Evolutionary conservation across 176 grass and related monocot species (phyloP).

Genomic region (Otatea glauca): DNA sequence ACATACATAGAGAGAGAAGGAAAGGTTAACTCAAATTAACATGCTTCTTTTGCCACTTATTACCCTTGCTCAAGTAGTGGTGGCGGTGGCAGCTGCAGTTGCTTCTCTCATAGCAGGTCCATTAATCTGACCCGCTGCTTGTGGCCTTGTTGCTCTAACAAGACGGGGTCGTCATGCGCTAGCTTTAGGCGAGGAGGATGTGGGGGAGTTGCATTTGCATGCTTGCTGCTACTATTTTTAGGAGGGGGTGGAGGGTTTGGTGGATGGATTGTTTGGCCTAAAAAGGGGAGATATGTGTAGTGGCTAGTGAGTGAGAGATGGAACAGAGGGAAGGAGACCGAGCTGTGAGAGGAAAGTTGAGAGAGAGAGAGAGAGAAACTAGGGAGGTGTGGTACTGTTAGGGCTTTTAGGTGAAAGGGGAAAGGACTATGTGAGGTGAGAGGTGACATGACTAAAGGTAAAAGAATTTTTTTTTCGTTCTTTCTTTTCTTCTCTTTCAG

Average conservation of each 20-base stretch:
- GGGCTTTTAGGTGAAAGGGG: slow-evolving; percentile 53
- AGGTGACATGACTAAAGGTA: slow-evolving; percentile 56
- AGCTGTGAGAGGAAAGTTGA: neutral
- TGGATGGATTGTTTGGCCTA: slow-evolving; percentile 55
- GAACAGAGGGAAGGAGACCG: neutral
- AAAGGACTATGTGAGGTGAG: slow-evolving; percentile 34
- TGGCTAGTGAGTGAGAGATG: slow-evolving; percentile 40
- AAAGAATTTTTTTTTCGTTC: neutral
- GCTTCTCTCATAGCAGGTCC: slow-evolving; percentile 39
- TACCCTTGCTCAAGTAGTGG: slow-evolving; percentile 32
- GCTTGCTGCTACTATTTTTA: slow-evolving; percentile 51
- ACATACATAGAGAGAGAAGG: neutral
- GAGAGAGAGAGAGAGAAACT: neutral
- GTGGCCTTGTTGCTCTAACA: slow-evolving; percentile 27
- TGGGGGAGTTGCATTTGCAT: slow-evolving; percentile 37
- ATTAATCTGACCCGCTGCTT: slow-evolving; percentile 25
- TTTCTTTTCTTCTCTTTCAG: neutral
- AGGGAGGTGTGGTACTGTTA: slow-evolving; percentile 17
- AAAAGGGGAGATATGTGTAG: slow-evolving; percentile 47
- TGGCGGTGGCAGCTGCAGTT: neutral
- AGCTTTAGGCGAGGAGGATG: neutral
- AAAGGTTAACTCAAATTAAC: neutral
- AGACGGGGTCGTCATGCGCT: slow-evolving; percentile 12
- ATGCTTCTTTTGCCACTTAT: slow-evolving; percentile 24
- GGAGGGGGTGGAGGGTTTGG: slow-evolving; percentile 24